These are phyloP conservation scores for Dicorynia guianensis DNA, from an alignment of 306 rosid genomes.

Conservation along the genomic window DNA sequence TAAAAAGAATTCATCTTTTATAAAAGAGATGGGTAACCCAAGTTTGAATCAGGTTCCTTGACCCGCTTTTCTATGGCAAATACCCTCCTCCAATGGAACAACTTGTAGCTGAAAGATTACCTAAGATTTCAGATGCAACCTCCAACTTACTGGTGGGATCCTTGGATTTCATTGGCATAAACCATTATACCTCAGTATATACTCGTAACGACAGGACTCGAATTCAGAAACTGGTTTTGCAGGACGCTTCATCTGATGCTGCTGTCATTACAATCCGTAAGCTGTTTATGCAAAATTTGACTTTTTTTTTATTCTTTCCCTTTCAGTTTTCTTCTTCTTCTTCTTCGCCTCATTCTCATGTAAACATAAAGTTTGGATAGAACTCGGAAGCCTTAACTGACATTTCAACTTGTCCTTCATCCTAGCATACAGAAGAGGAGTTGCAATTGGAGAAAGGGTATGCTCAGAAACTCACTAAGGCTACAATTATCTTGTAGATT, in stretches of 20 bases:
- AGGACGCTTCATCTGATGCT: constrained; percentile 80
- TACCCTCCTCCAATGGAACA: constrained; percentile 84
- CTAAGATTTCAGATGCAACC: constrained; percentile 60
- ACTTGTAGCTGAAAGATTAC: constrained; percentile 74
- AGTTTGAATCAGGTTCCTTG: constrained; percentile 78
- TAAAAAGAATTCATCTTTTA: constrained; percentile 20
- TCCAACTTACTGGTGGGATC: constrained; percentile 67
- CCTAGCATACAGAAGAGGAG: constrained; percentile 68
- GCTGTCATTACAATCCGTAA: constrained; percentile 84
- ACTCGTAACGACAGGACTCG: constrained; percentile 77
- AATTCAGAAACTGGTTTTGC: constrained; percentile 65
- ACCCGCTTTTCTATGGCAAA: constrained; percentile 77
- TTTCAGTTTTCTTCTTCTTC: constrained; percentile 3
- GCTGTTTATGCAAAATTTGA: constrained; percentile 34
- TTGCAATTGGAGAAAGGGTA: constrained; percentile 90
- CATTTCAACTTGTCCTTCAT: constrained; percentile 39
- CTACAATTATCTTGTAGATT: constrained; percentile 20
- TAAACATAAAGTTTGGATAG: constrained; percentile 18
- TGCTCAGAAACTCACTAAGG: constrained; percentile 36
- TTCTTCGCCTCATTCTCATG: background rate
- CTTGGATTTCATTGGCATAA: constrained; percentile 82
- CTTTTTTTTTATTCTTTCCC: background rate
- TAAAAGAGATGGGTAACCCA: constrained; percentile 28
- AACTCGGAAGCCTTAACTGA: constrained; percentile 41
- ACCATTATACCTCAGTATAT: constrained; percentile 85